A percentile compares a stretch with the other conserved stretches of the same genome.
phyloP scores from a whole-genome alignment of 768 basidiomycete genomes.

The Mycena kentingensis region DNA sequence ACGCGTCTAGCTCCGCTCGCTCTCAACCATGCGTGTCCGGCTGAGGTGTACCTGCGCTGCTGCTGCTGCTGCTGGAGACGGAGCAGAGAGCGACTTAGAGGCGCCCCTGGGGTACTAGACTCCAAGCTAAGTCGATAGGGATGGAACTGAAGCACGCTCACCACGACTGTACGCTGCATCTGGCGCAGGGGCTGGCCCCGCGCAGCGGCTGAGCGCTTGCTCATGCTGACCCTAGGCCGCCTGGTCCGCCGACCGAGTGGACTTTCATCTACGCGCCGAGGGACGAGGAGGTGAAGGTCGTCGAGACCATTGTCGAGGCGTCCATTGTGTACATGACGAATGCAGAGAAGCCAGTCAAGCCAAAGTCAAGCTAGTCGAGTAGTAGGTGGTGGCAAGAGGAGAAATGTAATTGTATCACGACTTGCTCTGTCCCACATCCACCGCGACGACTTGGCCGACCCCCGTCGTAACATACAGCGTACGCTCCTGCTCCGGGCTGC shows the following conservation, averaged over 20 bases:
- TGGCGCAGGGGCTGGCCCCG: conserved; percentile 12
- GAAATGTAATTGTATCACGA: too few relatives aligned
- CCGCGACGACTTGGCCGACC: neutral
- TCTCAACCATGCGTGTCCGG: too few relatives aligned
- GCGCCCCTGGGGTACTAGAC: too few relatives aligned
- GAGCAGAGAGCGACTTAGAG: too few relatives aligned
- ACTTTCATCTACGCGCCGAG: conserved; percentile 18
- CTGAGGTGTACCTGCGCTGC: too few relatives aligned
- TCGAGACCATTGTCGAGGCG: conserved; percentile 15
- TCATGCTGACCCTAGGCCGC: conserved; percentile 11
- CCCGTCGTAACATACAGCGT: conserved; percentile 3
- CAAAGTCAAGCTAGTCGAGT: neutral
- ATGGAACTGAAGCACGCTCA: conserved; percentile 21
- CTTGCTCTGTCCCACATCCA: too few relatives aligned
- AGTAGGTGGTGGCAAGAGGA: too few relatives aligned
- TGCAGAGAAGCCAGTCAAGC: neutral
- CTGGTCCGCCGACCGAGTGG: conserved; percentile 20
- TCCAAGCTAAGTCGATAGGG: too few relatives aligned
- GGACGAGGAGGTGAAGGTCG: conserved; percentile 12
- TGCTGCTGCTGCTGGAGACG: too few relatives aligned
- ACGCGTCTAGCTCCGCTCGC: too few relatives aligned
- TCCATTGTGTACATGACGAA: conserved; percentile 18
- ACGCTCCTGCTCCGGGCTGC: neutral
- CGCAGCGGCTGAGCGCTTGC: conserved; percentile 17
- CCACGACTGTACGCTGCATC: conserved; percentile 16